These are phyloP conservation scores for Paxillus rubicundulus DNA, from an alignment of 768 basidiomycete species.

Conservation along the genomic window DNA sequence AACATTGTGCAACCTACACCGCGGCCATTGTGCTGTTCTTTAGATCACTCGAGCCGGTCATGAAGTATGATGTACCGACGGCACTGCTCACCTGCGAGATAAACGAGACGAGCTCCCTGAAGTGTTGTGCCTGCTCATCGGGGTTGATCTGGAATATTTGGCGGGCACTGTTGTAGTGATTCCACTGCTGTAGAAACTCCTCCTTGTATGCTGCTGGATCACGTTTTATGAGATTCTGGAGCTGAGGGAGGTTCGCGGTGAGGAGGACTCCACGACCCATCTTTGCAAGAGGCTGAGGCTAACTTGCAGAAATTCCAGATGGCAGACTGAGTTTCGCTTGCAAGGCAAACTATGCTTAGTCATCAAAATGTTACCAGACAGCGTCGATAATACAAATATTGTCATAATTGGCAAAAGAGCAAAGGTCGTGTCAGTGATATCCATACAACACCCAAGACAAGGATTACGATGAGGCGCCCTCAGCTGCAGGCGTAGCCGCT, in stretches of 20 bases:
- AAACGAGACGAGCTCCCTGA: conserved; percentile 86
- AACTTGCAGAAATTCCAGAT: too few relatives aligned
- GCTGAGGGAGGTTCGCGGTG: conserved; percentile 87
- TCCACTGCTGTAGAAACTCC: conserved; percentile 96
- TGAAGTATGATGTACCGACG: neutral
- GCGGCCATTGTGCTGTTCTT: neutral
- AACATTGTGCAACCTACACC: conserved; percentile 80
- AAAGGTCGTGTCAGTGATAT: neutral
- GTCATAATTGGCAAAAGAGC: neutral
- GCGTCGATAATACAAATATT: neutral
- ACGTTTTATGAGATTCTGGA: conserved; percentile 96
- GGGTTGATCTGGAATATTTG: conserved; percentile 83
- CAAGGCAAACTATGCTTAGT: neutral
- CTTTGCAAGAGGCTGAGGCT: neutral
- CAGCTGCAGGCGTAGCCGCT: neutral
- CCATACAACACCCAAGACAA: neutral
- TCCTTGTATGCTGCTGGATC: conserved; percentile 89
- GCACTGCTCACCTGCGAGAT: conserved; percentile 67
- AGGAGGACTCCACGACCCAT: conserved; percentile 74
- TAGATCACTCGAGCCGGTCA: neutral
- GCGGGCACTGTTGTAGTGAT: conserved; percentile 85
- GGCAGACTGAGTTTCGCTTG: too few relatives aligned
- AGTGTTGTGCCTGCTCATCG: conserved; percentile 80
- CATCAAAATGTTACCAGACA: neutral
- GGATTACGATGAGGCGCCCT: neutral